Evolutionary conservation across 2,329 filamentous ascomycete species (phyloP).

Genomic region (Neocucurbitaria cava): DNA sequence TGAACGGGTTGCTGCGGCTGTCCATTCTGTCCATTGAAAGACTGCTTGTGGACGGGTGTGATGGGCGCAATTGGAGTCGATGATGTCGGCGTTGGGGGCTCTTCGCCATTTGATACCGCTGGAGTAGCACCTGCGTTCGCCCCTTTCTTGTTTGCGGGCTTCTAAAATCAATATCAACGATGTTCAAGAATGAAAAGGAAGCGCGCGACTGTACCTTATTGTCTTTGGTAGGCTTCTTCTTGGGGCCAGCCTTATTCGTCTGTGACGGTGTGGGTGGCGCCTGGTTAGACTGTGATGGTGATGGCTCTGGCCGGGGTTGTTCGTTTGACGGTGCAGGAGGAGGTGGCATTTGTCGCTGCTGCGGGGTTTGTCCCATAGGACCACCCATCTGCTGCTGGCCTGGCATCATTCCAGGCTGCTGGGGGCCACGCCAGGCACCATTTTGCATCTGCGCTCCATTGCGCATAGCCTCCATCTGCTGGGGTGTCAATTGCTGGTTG

Average conservation of each 20-base stretch:
- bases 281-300: slow-evolving; percentile 53
- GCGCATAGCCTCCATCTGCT: slow-evolving; percentile 58
- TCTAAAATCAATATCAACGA: slow-evolving; percentile 49
- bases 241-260: slow-evolving; percentile 74
- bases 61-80: slow-evolving; percentile 58
- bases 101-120: slow-evolving; percentile 52
- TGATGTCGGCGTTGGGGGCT: slow-evolving; percentile 57
- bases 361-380: slow-evolving; percentile 69
- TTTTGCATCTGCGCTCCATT: slow-evolving; percentile 46
- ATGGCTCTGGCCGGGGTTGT: slow-evolving; percentile 54
- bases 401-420: slow-evolving; percentile 61
- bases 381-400: slow-evolving; percentile 60
- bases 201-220: slow-evolving; percentile 69
- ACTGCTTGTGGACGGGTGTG: slow-evolving; percentile 52
- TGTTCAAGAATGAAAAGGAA: slow-evolving; percentile 26
- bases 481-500: slow-evolving; percentile 67
- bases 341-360: slow-evolving; percentile 67
- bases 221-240: slow-evolving; percentile 74
- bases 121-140: slow-evolving; percentile 50
- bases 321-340: slow-evolving; percentile 55
- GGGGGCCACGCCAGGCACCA: slow-evolving; percentile 46
- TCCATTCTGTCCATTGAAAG: slow-evolving; percentile 48
- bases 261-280: slow-evolving; percentile 81
- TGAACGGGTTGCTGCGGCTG: slow-evolving; percentile 40
- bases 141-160: slow-evolving; percentile 50